A percentile compares a stretch with the other conserved stretches of the same genome.
These are phyloP conservation scores for Hansenula sp. DNA, from an alignment of 1,139 yeast species.

Conservation along the genomic window DNA sequence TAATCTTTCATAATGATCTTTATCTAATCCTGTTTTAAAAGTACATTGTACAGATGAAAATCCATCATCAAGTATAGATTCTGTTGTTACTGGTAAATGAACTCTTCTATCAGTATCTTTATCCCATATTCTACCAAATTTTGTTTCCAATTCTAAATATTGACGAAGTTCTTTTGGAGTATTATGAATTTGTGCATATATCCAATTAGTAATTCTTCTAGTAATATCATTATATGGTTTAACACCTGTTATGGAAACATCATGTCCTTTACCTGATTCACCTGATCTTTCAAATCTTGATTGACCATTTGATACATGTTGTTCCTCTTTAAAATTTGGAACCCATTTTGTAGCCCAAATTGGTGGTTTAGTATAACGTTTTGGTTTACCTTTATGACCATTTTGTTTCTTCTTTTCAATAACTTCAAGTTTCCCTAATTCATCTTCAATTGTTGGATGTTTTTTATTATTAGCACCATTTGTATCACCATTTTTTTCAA, in stretches of 20 bases:
- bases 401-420: slow-evolving; percentile 6
- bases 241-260: slow-evolving; percentile 19
- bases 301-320: slow-evolving; percentile 1
- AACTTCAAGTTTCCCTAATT: slow-evolving; percentile 22
- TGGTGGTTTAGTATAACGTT: slow-evolving; percentile 62
- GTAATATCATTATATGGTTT: slow-evolving; percentile 79
- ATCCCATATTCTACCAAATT: slow-evolving; percentile 73
- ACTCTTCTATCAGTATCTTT: slow-evolving; percentile 61
- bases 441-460: slow-evolving; percentile 15
- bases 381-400: slow-evolving; percentile 43
- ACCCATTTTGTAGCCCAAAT: slow-evolving; percentile 80
- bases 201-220: slow-evolving; percentile 82
- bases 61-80: slow-evolving; percentile 56
- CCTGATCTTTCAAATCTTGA: not conserved
- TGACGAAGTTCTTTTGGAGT: slow-evolving; percentile 56
- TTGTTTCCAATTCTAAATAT: slow-evolving; percentile 74
- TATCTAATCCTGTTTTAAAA: slow-evolving; percentile 70
- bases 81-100: slow-evolving; percentile 70
- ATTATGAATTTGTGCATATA: slow-evolving; percentile 71
- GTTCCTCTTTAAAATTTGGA: slow-evolving; percentile 36
- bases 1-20: slow-evolving; percentile 59
- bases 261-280: not conserved
- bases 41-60: slow-evolving; percentile 51
- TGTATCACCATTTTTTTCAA: not conserved
- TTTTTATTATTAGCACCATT: not conserved